Conservation (phyloP, 495 filamentous ascomycete species). For the Podospora sp. region DNA sequence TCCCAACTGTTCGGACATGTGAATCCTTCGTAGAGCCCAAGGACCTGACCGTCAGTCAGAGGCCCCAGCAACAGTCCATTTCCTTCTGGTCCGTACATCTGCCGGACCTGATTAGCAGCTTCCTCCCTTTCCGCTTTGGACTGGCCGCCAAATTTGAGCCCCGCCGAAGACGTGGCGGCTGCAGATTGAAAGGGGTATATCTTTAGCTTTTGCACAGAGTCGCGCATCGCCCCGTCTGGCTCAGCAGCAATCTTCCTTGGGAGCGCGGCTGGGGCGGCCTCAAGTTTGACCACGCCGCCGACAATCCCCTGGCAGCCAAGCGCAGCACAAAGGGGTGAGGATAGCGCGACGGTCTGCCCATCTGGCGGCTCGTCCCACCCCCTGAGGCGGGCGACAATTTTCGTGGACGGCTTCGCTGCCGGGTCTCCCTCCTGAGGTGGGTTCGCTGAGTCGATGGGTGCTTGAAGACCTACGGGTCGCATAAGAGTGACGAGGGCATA, state of each 20-base stretch:
- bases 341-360: constrained; percentile 73
- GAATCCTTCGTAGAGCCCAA: constrained; percentile 51
- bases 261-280: constrained; percentile 55
- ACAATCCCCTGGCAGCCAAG: constrained; percentile 72
- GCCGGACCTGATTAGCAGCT: constrained; percentile 56
- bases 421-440: constrained; percentile 63
- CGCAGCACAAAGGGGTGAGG: constrained; percentile 69
- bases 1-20: constrained; percentile 56
- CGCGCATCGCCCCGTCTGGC: constrained; percentile 32
- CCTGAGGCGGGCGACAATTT: constrained; percentile 72
- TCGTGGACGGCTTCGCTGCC: constrained; percentile 63
- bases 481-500: constrained; percentile 78
- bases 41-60: constrained; percentile 81
- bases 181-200: constrained; percentile 74
- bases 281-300: constrained; percentile 84
- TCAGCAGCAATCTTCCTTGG: constrained; percentile 33
- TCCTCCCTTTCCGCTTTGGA: constrained; percentile 75
- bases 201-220: constrained; percentile 59
- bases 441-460: constrained; percentile 73
- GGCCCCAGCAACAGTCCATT: constrained; percentile 78
- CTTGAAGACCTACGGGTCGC: constrained; percentile 75
- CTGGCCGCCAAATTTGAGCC: constrained; percentile 86
- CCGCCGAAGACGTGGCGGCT: constrained; percentile 55
- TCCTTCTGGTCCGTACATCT: constrained; percentile 57
- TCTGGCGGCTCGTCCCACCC: constrained; percentile 89